Conservation (phyloP, 2,329 filamentous ascomycete genomes). For the Pyrenochaeta sp. region DNA sequence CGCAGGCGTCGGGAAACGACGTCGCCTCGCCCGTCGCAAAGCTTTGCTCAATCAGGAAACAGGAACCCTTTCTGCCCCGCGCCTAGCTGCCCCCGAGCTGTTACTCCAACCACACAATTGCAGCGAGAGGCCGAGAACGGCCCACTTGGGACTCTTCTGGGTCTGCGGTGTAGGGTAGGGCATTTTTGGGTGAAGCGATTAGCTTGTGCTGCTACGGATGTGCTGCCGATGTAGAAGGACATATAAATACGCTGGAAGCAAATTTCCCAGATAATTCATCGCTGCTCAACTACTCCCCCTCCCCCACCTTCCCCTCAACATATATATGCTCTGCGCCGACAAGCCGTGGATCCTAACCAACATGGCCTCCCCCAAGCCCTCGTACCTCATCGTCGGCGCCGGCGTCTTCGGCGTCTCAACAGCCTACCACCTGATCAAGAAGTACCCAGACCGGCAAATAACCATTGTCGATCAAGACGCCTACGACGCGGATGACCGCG, state of each 20-base stretch:
- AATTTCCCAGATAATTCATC: conserved; percentile 10
- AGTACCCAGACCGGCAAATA: conserved; percentile 50
- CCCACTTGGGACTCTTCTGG: no score
- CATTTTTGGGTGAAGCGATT: no score
- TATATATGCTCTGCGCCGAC: conserved; percentile 20
- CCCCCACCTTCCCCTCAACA: no score
- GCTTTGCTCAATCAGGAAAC: conserved; percentile 37
- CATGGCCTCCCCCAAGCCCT: conserved; percentile 39
- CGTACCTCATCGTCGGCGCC: conserved; percentile 46
- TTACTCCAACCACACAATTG: no score
- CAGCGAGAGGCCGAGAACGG: conserved; percentile 29
- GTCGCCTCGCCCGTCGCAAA: conserved; percentile 28
- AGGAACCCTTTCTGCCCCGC: conserved; percentile 37
- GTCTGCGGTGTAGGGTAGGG: no score
- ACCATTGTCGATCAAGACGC: conserved; percentile 51
- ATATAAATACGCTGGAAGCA: conserved; percentile 24
- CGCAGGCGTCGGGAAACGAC: conserved; percentile 24
- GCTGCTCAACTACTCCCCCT: conserved; percentile 13
- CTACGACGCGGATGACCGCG: conserved; percentile 39
- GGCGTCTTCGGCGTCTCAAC: conserved; percentile 50
- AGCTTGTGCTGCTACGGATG: no score
- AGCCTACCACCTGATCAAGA: conserved; percentile 49
- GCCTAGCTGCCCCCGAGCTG: conserved; percentile 23
- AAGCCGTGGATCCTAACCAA: conserved; percentile 22
- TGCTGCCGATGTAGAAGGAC: conserved; percentile 11